Evolutionary conservation across 768 basidiomycete genomes (phyloP).

Genomic region (Gyrodon lividus): DNA sequence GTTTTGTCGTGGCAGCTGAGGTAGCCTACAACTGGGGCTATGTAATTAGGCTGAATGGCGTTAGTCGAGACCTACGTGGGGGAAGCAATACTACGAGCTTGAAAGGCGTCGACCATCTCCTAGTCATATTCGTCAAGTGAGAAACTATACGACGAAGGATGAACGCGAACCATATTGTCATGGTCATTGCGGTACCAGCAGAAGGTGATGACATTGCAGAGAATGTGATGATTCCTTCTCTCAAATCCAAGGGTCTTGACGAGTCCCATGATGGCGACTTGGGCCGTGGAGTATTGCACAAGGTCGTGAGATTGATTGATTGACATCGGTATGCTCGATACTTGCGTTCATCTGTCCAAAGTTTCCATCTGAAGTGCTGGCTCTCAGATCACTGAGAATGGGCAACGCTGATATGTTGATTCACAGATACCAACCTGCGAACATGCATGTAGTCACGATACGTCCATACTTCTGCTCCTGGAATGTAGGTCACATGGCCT

Average conservation of each 20-base stretch:
- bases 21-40: slow-evolving; percentile 92
- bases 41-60: slow-evolving; percentile 71
- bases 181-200: slow-evolving; percentile 91
- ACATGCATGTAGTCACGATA: slow-evolving; percentile 90
- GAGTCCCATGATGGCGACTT: slow-evolving; percentile 86
- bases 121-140: slow-evolving; percentile 24
- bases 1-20: slow-evolving; percentile 80
- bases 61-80: neutral
- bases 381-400: neutral
- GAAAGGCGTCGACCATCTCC: slow-evolving; percentile 88
- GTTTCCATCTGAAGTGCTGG: slow-evolving; percentile 69
- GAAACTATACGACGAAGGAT: neutral
- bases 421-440: slow-evolving; percentile 91
- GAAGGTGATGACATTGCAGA: slow-evolving; percentile 83
- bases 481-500: slow-evolving; percentile 96
- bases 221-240: slow-evolving; percentile 87
- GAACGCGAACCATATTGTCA: slow-evolving; percentile 62
- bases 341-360: slow-evolving; percentile 88
- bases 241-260: slow-evolving; percentile 91
- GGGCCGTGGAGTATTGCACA: slow-evolving; percentile 82
- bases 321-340: neutral
- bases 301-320: neutral
- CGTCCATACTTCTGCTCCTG: slow-evolving; percentile 95
- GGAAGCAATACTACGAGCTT: slow-evolving; percentile 41
- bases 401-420: slow-evolving; percentile 29